These are phyloP conservation scores for Barnettozyma siamensis DNA, from an alignment of 805 yeast species.

Conservation along the genomic window DNA sequence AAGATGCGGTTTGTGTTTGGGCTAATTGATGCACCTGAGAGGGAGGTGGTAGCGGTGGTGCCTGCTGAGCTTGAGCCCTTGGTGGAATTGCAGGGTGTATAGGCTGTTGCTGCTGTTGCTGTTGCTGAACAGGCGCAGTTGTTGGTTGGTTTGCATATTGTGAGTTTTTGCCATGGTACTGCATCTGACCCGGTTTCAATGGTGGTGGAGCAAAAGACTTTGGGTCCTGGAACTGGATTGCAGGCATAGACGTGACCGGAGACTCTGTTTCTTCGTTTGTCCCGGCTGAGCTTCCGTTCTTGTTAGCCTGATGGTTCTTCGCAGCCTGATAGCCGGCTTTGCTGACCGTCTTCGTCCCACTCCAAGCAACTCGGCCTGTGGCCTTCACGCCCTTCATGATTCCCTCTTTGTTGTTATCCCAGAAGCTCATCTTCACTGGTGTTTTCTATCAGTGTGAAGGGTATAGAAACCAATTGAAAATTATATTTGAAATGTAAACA, in stretches of 20 bases:
- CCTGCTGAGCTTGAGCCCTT: slow-evolving; percentile 7
- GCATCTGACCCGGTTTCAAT: slow-evolving; percentile 31
- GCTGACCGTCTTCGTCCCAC: slow-evolving; percentile 36
- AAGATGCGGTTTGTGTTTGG: no score
- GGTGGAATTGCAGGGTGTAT: slow-evolving; percentile 7
- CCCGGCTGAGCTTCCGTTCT: background rate
- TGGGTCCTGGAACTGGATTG: slow-evolving; percentile 16
- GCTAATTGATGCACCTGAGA: no score
- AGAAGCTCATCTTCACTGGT: slow-evolving; percentile 27
- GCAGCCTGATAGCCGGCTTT: slow-evolving; percentile 37
- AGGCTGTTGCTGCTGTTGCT: slow-evolving; percentile 2
- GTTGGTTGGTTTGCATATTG: no score
- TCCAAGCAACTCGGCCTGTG: slow-evolving; percentile 32
- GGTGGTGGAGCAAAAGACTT: slow-evolving; percentile 34
- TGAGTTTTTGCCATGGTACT: slow-evolving; percentile 23
- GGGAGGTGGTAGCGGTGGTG: background rate
- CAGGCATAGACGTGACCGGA: background rate
- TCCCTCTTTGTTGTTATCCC: slow-evolving; percentile 38
- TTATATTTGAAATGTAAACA: slow-evolving; percentile 9
- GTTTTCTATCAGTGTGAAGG: no score
- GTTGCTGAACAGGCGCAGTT: background rate
- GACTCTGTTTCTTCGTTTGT: background rate
- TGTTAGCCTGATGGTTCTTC: slow-evolving; percentile 27
- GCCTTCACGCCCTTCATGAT: slow-evolving; percentile 31
- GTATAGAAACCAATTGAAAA: no score